Base-by-base conservation (phyloP, 495 filamentous ascomycete genomes). In the Jackrogersella multiformis region DNA sequence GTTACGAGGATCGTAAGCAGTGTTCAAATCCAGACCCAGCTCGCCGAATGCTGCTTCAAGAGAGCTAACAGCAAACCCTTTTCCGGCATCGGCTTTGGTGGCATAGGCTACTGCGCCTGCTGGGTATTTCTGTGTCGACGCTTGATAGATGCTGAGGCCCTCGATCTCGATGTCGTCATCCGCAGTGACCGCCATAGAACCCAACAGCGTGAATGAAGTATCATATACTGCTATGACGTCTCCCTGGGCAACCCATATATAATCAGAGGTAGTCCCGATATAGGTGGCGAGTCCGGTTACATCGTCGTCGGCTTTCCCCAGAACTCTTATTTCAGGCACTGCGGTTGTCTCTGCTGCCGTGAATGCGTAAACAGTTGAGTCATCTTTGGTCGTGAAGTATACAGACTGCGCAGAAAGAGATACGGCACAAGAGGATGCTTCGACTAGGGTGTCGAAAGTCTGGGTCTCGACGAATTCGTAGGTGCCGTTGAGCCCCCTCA, bases 271-370 rank as follows among this genome's bases (percentile, higher is more conserved):
- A 4, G 24, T 21, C 8, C 73, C 59, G 5, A 64, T 60, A 23
- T 77, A 78, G 18, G 60, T 45, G 9, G 60, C 59, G 1, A 78
- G 38, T 1, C 73, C 71, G 23, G 65, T 71, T n/a, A 77, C 60
- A 23, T 72, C 64, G 36, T 62, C 64, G 7, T 45, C 61, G 13
- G 59, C 56, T 36, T 73, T 16, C 13, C 73, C 69, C 9, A 76
- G 41, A 44, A 74, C 54, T n/a, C 41, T 55, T 21, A 77, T 74
- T 21, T 60, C 28, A 18, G 73, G 73, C 8, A 46, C 52, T 7
- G 41, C 23, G 2, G 69, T 73, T 10, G 59, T 53, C 57, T 78
- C 73, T 1, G 67, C 42, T 8, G 58, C 64, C 0, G 56, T 45
- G 38, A 77, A 73, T 1, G 59, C 32, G 48, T 76, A 78, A 39